Conservation (phyloP, 1,284 basidiomycete species). For the Ustilago loliicola region DNA sequence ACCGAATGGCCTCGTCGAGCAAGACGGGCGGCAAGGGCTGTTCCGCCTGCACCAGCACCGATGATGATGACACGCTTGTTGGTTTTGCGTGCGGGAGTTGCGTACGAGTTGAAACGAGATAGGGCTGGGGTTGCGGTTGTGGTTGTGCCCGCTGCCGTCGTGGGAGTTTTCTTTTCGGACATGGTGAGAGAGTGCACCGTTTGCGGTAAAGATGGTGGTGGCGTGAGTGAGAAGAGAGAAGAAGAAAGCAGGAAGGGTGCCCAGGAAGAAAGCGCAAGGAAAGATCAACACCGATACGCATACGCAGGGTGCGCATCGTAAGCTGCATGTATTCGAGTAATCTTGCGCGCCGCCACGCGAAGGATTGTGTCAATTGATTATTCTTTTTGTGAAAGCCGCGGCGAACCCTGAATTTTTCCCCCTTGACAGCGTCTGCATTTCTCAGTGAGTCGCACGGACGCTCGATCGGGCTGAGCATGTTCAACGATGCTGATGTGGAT, state of each 20-base stretch:
- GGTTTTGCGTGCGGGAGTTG: constrained; percentile 15
- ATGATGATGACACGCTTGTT: constrained; percentile 64
- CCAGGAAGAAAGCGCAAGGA: background rate
- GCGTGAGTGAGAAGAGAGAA: background rate
- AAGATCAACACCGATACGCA: background rate
- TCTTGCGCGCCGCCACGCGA: background rate
- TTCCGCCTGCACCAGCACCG: constrained; percentile 74
- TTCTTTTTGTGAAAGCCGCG: background rate
- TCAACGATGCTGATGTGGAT: too few species aligned
- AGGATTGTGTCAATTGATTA: too few species aligned
- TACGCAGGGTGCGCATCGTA: background rate
- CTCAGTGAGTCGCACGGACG: background rate
- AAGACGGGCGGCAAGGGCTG: constrained; percentile 73
- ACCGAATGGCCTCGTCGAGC: constrained; percentile 73
- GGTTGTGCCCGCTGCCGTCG: constrained; percentile 8
- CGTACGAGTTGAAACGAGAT: constrained; percentile 20
- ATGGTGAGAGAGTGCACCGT: background rate
- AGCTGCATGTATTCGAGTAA: background rate
- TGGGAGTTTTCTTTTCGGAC: background rate
- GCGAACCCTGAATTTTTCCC: background rate
- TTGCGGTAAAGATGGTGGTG: background rate
- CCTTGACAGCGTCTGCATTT: background rate
- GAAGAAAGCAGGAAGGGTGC: background rate
- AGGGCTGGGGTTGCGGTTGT: constrained; percentile 26
- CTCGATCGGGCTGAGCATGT: background rate